Percentiles rank a stretch among this genome's conserved stretches.
These are phyloP conservation scores for Crithidia thermophila DNA, from an alignment of 208 protist genomes.

Conservation along the genomic window DNA sequence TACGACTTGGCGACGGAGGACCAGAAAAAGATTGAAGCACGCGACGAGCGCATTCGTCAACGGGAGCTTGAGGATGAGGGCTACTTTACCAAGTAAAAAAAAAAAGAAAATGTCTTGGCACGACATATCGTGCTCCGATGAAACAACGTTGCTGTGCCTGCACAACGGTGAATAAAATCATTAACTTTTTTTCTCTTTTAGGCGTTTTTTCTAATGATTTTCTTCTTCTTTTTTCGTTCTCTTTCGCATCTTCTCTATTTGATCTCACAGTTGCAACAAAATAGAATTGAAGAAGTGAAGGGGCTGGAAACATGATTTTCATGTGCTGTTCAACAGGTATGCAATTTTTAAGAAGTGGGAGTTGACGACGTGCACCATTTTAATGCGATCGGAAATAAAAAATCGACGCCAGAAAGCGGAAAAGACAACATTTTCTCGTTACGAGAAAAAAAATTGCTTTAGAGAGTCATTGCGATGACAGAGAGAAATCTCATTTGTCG, in stretches of 20 bases:
- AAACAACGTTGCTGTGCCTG: too few species aligned
- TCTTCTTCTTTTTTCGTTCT: not conserved
- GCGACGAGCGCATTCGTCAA: conserved; percentile 79
- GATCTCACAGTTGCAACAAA: too few species aligned
- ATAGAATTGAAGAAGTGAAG: not conserved
- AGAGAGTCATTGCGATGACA: too few species aligned
- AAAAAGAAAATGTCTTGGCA: not conserved
- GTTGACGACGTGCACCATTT: too few species aligned
- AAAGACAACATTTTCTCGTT: too few species aligned
- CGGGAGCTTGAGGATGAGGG: conserved; percentile 85
- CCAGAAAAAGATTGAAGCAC: conserved; percentile 88
- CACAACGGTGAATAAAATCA: too few species aligned
- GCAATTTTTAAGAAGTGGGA: too few species aligned
- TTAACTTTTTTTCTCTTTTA: not conserved
- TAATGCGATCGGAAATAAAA: too few species aligned
- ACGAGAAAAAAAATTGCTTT: too few species aligned
- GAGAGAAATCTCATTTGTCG: too few species aligned
- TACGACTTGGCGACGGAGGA: conserved; percentile 89
- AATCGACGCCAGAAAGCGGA: too few species aligned
- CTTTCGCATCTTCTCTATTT: not conserved
- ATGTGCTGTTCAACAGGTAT: too few species aligned
- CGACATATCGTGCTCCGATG: not conserved
- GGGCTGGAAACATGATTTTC: not conserved
- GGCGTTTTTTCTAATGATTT: not conserved
- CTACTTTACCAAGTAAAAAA: conserved; percentile 51